Evolutionary conservation across 2,329 filamentous ascomycete species (phyloP), one percentile per base, ranked within the genome.

Genomic region (Thelonectria discophora): DNA sequence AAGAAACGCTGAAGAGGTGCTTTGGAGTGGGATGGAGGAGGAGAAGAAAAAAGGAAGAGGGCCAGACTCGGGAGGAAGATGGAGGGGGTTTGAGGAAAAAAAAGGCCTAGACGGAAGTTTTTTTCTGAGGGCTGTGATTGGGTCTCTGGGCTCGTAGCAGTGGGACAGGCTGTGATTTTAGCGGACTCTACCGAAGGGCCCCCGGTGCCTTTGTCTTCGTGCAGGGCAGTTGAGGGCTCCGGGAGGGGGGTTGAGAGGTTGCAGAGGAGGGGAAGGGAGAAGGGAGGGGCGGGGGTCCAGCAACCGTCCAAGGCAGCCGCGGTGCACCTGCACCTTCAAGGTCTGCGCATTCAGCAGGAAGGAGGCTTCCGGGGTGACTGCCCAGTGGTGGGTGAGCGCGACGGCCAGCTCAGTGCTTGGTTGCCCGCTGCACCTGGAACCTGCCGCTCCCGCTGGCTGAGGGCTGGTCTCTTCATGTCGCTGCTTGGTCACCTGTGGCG

Each of bases 41-140:
- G 67, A 67, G 67, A 71, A 74, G 69, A 71, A 70, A 66, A 66
- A 64, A 37, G 72, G 66, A 70, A 69, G 67, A 70, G 68, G 63
- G 60, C 64, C 68, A 64, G 65, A 65, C 55, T 65, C 64, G 68
- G 68, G 68, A 70, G 60, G 65, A 62, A 55, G 63, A 69, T 67
- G 65, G 69, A 71, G 72, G 71, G 73, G 73, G 69, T 68, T 70
- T 72, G 27, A 30, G 27, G 27, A 73, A 71, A 68, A n/a, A 73
- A 75, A 47, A 72, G 66, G 72, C 73, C 73, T 66, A 57, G 55
- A 71, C 67, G 74, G 72, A 76, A 73, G 27, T 77, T 78, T 78
- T 78, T 77, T 76, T 69, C 69, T 74, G 65, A 67, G 55, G 63
- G 63, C 67, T 75, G 70, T 78, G 75, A 78, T 78, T 78, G 76